Conservation (phyloP, 768 basidiomycete genomes). For the Mycena rebaudengoi region DNA sequence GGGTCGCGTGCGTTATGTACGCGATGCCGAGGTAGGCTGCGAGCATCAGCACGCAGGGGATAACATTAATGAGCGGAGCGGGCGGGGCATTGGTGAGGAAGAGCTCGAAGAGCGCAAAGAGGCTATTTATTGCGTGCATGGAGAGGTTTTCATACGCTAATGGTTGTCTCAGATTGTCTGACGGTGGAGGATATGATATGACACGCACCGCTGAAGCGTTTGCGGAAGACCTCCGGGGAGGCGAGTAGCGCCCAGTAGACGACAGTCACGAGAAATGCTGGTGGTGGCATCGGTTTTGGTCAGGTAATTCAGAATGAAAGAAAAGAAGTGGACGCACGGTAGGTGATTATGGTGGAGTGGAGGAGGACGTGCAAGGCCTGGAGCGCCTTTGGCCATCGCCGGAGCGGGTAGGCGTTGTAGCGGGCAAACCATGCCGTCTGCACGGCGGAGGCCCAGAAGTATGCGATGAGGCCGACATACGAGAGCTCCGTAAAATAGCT, state of each 20-base stretch:
- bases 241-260: conserved; percentile 70
- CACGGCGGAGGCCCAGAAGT: conserved; percentile 65
- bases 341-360: conserved; percentile 58
- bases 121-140: conserved; percentile 66
- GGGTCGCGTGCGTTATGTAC: conserved; percentile 68
- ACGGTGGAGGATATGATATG: neutral
- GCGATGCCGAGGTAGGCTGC: conserved; percentile 70
- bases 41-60: conserved; percentile 56
- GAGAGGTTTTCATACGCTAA: conserved; percentile 69
- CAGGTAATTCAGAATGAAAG: neutral
- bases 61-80: conserved; percentile 60
- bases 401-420: conserved; percentile 58
- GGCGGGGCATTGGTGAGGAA: conserved; percentile 60
- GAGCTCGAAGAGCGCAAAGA: conserved; percentile 66
- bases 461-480: conserved; percentile 68
- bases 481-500: conserved; percentile 75
- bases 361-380: conserved; percentile 67
- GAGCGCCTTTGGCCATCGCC: conserved; percentile 62
- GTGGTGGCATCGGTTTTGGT: no score
- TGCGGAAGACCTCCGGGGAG: conserved; percentile 48
- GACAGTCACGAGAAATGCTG: conserved; percentile 70
- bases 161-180: conserved; percentile 15
- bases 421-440: conserved; percentile 59
- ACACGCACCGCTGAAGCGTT: conserved; percentile 48
- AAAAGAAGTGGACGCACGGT: conserved; percentile 54